phyloP scores from a whole-genome alignment of 148 eudicot genomes.

The Silene conica region DNA sequence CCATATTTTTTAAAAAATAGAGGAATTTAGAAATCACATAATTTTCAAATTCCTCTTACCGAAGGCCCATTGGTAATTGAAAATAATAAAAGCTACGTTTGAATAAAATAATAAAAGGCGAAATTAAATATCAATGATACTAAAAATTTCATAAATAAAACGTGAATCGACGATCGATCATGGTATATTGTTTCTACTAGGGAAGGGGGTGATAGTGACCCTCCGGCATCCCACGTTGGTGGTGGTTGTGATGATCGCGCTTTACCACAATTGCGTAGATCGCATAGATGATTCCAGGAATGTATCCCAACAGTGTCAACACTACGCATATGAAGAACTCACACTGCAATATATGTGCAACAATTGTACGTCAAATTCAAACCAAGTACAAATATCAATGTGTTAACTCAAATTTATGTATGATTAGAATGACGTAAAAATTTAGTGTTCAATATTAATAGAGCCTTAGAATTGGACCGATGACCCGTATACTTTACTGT shows the following conservation, averaged over 20 bases:
- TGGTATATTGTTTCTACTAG: background rate
- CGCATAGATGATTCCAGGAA: slow-evolving; percentile 44
- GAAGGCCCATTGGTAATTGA: no score
- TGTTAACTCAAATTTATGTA: no score
- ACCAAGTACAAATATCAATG: no score
- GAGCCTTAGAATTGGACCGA: no score
- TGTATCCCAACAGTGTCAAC: slow-evolving; percentile 36
- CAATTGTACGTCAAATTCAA: background rate
- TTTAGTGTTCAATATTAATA: no score
- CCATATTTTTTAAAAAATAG: no score
- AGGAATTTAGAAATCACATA: no score
- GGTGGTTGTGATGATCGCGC: slow-evolving; percentile 12
- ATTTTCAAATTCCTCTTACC: no score
- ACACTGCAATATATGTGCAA: slow-evolving; percentile 24
- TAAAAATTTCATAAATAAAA: background rate
- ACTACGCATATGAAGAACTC: slow-evolving; percentile 35
- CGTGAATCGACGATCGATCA: background rate
- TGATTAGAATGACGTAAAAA: no score
- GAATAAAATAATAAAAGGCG: background rate
- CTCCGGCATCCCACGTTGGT: background rate
- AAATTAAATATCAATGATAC: background rate
- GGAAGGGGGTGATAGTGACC: slow-evolving; percentile 11
- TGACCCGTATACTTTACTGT: no score
- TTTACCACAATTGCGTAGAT: slow-evolving; percentile 36
- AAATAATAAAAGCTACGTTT: no score